phyloP scores from a whole-genome alignment of 768 basidiomycete species.

The Suillus decipiens region DNA sequence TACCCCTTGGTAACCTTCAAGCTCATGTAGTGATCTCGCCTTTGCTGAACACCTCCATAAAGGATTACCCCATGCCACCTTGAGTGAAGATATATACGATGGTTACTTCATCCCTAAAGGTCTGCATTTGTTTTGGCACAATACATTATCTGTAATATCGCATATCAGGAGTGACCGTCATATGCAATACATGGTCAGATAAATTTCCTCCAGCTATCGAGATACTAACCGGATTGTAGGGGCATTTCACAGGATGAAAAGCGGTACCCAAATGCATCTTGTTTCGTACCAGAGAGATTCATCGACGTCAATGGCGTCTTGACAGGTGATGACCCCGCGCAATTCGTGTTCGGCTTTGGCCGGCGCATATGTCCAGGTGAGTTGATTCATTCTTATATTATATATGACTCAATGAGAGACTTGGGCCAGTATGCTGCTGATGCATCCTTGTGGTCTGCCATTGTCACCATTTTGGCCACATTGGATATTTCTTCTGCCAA shows the following conservation, averaged over 20 bases:
- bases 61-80: constrained; percentile 16
- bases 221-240: constrained; percentile 5
- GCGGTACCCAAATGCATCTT: constrained; percentile 12
- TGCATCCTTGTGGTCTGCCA: constrained; percentile 22
- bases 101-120: constrained; percentile 19
- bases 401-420: no score
- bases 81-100: constrained; percentile 15
- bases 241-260: constrained; percentile 16
- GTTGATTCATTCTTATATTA: no score
- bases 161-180: constrained; percentile 11
- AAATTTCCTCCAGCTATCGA: not conserved
- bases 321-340: constrained; percentile 12
- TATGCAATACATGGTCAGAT: constrained; percentile 15
- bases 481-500: not conserved
- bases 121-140: not conserved
- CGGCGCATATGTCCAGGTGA: constrained; percentile 9
- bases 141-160: not conserved
- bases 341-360: constrained; percentile 14
- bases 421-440: constrained; percentile 23
- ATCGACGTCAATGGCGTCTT: constrained; percentile 14
- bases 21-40: not conserved
- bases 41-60: not conserved
- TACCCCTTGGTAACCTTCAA: constrained; percentile 15
- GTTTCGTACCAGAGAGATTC: constrained; percentile 19
- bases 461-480: constrained; percentile 19